Base-by-base conservation (phyloP, 257 asterid species). In the Nicotiana sylvestris region DNA sequence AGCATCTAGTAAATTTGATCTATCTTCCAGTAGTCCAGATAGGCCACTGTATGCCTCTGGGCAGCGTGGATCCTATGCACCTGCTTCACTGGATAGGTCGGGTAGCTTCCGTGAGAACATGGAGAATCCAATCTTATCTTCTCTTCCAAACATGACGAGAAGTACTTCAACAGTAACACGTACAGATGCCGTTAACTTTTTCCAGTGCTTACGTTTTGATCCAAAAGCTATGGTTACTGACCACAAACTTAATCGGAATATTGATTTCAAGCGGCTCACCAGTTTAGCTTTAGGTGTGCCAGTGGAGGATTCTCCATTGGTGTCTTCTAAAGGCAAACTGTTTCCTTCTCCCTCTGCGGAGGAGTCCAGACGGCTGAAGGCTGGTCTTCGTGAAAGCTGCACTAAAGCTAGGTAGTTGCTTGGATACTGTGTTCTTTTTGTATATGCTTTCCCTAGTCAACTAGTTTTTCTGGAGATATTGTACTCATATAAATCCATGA, bases 161-260 rank as follows among this genome's bases (percentile, higher is more conserved):
- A 89, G 88, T 86, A 88, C 86, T 88, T 88, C 94, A 49, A 84
- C 94, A 56, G 93, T 89, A 72, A 87, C 95, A 77, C 97, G 89
- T 81, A 93, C 90, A 78, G 99, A 95, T 84, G 95, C 90, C 37
- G 84, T 86, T 81, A 90, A 90, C 89, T 95, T 91, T 85, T 89
- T 95, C 86, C 94, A 92, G 68, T 91, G 97, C 83, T 92, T 95
- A 84, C 97, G 96, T 78, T 85, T 95, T 83, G 99, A 95, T 91
- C 98, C 97, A 21, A 93, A 93, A 88, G 83, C 91, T 15, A 90
- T 92, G 95, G 91, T 93, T 81, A 89, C 91, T 61, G 97, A 91
- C 68, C 99, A 92, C 88, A 92, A 93, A 90, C 90, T 93, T 83
- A 92, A 92, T 76, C 88, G 94, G 80, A 90, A 91, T 39, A 86